Evolutionary conservation across 2,329 filamentous ascomycete species (phyloP).

Genomic region (Mycocentrospora acerina): DNA sequence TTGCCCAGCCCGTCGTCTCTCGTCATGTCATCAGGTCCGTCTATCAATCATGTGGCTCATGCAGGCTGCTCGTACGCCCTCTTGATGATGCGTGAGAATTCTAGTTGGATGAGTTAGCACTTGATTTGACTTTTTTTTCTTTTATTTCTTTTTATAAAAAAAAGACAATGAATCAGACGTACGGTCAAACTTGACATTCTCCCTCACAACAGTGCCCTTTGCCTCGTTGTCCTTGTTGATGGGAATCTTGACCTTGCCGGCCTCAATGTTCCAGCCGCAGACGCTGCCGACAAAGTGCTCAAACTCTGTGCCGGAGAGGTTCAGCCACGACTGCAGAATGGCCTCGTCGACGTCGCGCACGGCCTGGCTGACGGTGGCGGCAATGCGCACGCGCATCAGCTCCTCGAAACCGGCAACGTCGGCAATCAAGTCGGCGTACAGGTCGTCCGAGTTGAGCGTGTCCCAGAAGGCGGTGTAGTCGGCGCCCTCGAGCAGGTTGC

Average conservation of each 20-base stretch:
- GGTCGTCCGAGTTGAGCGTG: slow-evolving; percentile 87
- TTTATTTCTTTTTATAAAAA: too few relatives aligned
- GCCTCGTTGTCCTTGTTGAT: slow-evolving; percentile 90
- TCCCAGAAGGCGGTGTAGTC: slow-evolving; percentile 94
- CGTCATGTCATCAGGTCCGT: too few relatives aligned
- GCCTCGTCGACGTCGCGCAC: slow-evolving; percentile 66
- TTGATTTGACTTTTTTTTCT: too few relatives aligned
- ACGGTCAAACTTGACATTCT: slow-evolving; percentile 88
- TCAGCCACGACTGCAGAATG: slow-evolving; percentile 54
- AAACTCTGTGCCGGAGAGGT: slow-evolving; percentile 49
- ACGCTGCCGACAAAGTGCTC: slow-evolving; percentile 53
- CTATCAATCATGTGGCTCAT: slow-evolving; percentile 19
- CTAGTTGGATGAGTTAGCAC: slow-evolving; percentile 21
- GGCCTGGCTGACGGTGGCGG: slow-evolving; percentile 83
- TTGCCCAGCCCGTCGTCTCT: too few relatives aligned
- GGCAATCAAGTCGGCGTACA: slow-evolving; percentile 92
- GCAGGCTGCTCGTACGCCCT: slow-evolving; percentile 42
- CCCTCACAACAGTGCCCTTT: slow-evolving; percentile 89
- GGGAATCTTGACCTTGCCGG: slow-evolving; percentile 69
- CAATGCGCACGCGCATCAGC: slow-evolving; percentile 85
- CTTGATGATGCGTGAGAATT: slow-evolving; percentile 40
- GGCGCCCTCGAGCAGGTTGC: slow-evolving; percentile 83
- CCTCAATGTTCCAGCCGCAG: slow-evolving; percentile 82
- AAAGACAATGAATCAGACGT: too few relatives aligned
- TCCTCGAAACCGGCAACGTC: slow-evolving; percentile 97